Base-by-base conservation (phyloP, 2,329 filamentous ascomycete species). In the Tricladium varicosporioides region DNA sequence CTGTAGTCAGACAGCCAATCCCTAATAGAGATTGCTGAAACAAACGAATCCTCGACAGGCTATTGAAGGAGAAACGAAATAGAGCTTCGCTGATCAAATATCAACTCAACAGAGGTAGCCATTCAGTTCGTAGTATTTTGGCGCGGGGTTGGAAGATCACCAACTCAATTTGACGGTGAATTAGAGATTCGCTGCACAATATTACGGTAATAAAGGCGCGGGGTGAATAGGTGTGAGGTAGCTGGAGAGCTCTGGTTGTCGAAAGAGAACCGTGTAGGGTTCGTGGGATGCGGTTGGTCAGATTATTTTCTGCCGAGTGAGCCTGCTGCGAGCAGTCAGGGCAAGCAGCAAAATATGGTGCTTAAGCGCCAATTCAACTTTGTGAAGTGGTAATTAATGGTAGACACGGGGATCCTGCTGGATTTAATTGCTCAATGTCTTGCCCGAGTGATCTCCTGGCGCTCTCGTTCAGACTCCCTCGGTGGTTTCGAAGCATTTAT, bases 81-180 rank as follows among this genome's bases (percentile, higher is more conserved):
- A 42, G 60, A 64, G 55, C 57, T 64, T 54, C 63, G 56, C 63
- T 63, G 60, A 40, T 67, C 64, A 54, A 69, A 67, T 56, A 62
- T 50, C 47, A 63, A 15, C 14, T 60, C 56, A 47, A 53, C 59
- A 54, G 42, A 48, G 54, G 57, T 59, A 64, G 65, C 67, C 67
- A 70, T 70, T 67, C 66, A 67, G 63, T 49, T 54, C 44, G 49
- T 19, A 54, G 42, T 15, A 16, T 45, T 32, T 51, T 50, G 45
- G 19, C 22, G 10, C 43, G 22, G 27, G 31, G 36, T 40, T 40
- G 36, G 11, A 10, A 40, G 36, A 10, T 27, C 22, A 7, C 22
- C 22, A 27, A 7, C 7, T 27, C 22, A 27, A 27, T 27, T 7
- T 27, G 22, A 27, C 22, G 7, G 22, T 27, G 7, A 27, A 27